Percentiles rank a stretch among this genome's conserved stretches.
Conservation (phyloP, 1,139 yeast genomes). For the Pneumocystis murina region DNA sequence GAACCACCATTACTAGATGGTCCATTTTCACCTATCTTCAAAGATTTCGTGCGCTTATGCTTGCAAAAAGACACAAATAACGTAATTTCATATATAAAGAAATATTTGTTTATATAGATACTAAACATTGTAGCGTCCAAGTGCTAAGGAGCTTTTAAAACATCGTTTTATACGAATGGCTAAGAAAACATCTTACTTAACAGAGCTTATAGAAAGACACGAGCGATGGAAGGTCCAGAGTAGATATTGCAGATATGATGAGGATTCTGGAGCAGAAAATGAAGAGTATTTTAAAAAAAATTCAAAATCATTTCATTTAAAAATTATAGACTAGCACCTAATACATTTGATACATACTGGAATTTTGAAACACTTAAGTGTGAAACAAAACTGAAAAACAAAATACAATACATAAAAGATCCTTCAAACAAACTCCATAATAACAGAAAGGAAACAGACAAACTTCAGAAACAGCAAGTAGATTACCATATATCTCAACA, state of each 20-base stretch:
- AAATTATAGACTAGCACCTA: neutral
- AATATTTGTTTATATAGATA: neutral
- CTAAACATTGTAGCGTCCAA: slow-evolving; percentile 14
- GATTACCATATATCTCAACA: neutral
- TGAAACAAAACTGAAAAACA: neutral
- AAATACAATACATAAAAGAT: neutral
- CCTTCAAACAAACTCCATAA: neutral
- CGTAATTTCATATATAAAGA: slow-evolving; percentile 5
- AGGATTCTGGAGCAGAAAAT: slow-evolving; percentile 1
- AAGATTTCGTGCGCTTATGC: slow-evolving; percentile 47
- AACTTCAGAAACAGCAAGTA: neutral
- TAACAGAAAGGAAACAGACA: neutral
- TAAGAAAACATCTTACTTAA: slow-evolving; percentile 12
- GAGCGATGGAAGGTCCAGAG: slow-evolving; percentile 8
- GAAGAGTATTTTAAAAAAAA: neutral
- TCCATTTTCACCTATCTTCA: slow-evolving; percentile 34
- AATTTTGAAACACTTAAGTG: neutral
- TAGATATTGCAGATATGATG: slow-evolving; percentile 1
- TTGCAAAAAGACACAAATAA: slow-evolving; percentile 41
- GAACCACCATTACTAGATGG: slow-evolving; percentile 50
- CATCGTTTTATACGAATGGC: slow-evolving; percentile 14
- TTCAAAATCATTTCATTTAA: neutral
- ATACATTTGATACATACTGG: neutral
- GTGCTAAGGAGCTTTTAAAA: slow-evolving; percentile 17
- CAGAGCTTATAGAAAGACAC: slow-evolving; percentile 14